Base-by-base conservation (phyloP, 164 flowering plant genomes). In the Nelumbo lutea region DNA sequence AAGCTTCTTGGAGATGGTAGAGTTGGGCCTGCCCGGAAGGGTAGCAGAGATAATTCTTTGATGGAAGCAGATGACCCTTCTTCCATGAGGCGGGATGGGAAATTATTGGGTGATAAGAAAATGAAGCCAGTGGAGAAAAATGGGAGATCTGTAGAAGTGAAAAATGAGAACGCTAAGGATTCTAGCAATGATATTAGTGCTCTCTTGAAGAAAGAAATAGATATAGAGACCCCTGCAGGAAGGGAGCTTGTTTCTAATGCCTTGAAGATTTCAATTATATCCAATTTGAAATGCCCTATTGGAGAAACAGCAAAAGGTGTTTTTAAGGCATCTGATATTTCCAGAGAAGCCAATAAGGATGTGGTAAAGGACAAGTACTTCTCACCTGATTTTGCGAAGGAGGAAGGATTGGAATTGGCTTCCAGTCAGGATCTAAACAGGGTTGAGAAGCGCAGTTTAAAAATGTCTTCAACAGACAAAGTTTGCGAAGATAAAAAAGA, bases 31-130 rank as follows among this genome's bases (percentile, higher is more conserved):
- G 65, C 66, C n/a, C 46, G 55, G 51, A 75, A 72, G 64, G 67
- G 64, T 61, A 58, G 38, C 45, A 74, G 63, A n/a, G 66, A 63
- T 39, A 44, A 69, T 64, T 53, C 58, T n/a, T n/a, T 65, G 38
- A 46, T 52, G 62, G 42, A 55, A 46, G 7, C 15, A 6, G 74
- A 70, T 77, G 83, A 69, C 50, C 50, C 73, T n/a, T 52, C 65
- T 68, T 59, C 72, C 11, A 6, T 41, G 0, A 71, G 9, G 70
- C 71, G 59, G n/a, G 78, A 75, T 53, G 62, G 57, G 15, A 75
- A 73, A 68, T 58, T 64, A 59, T 57, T 57, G 42, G 71, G 63
- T 60, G 80, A 77, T 62, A 81, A 73, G 82, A 80, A 77, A 73
- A 69, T 27, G n/a, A 79, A 72, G 58, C 9, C 69, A 0, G 71